These are phyloP conservation scores for Phoenix roebelenii DNA, from an alignment of 176 grass and related monocot species.

Conservation along the genomic window DNA sequence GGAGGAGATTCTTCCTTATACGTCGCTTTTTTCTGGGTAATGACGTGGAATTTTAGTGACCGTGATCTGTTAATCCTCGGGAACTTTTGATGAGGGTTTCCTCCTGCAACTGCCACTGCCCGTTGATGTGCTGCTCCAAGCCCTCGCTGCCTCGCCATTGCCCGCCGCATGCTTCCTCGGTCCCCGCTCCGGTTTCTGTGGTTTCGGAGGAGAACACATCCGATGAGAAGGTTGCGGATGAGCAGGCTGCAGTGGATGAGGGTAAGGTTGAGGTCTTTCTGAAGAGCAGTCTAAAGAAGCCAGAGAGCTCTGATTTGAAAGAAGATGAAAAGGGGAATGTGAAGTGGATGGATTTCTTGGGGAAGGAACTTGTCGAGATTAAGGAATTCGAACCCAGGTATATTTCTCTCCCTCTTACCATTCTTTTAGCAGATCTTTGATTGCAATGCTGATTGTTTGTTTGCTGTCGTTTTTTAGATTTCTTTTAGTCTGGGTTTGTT, in stretches of 20 bases:
- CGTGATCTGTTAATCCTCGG: no score
- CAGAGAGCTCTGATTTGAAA: conserved; percentile 12
- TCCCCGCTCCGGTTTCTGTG: not conserved
- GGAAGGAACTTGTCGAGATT: conserved; percentile 69
- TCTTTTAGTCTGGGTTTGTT: no score
- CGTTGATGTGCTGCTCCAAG: no score
- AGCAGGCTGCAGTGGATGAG: conserved; percentile 7
- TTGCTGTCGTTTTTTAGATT: no score
- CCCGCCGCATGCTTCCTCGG: conserved; percentile 3
- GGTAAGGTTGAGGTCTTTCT: conserved; percentile 16
- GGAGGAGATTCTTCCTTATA: no score
- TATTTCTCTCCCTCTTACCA: conserved; percentile 8
- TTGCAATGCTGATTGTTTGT: no score
- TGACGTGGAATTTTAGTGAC: no score
- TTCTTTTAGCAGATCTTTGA: no score
- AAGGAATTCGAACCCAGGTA: conserved; percentile 82
- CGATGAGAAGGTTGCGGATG: conserved; percentile 29
- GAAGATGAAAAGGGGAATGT: conserved; percentile 57
- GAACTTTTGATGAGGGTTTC: no score
- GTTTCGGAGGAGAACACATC: not conserved
- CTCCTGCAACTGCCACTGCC: no score
- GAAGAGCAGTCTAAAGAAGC: conserved; percentile 74
- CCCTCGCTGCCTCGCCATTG: conserved; percentile 15
- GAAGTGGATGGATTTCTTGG: conserved; percentile 80
- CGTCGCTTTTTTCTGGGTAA: no score